Conservation (phyloP, 2,329 filamentous ascomycete genomes). For the Beauveria bassiana region DNA sequence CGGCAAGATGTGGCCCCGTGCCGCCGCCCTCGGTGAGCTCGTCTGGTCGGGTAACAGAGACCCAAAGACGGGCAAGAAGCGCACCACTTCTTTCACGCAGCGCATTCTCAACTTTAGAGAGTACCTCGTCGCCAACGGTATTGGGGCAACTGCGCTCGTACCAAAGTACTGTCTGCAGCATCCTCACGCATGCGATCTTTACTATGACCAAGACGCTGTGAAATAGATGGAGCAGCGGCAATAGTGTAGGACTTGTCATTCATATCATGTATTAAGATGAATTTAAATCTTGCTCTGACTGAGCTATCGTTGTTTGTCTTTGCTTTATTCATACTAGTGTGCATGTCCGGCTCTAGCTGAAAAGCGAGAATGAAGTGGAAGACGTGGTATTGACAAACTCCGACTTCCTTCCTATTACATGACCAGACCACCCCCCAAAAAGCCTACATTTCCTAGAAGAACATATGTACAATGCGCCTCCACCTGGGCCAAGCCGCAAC, state of each 20-base stretch:
- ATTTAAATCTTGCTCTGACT: not conserved
- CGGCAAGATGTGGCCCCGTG: conserved; percentile 47
- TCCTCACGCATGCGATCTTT: conserved; percentile 49
- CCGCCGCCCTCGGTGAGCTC: conserved; percentile 47
- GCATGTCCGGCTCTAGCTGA: not conserved
- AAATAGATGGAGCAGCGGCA: not conserved
- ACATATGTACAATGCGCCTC: conserved; percentile 31
- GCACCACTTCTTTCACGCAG: conserved; percentile 6
- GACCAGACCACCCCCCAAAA: not conserved
- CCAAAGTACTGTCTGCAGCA: conserved; percentile 52
- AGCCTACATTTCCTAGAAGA: conserved; percentile 22
- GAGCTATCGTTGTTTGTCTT: not conserved
- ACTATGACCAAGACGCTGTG: conserved; percentile 39
- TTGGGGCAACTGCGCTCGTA: conserved; percentile 37
- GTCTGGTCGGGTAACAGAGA: conserved; percentile 49
- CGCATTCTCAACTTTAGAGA: conserved; percentile 9
- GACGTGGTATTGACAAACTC: not conserved
- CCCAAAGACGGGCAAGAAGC: conserved; percentile 18
- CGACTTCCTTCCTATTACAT: not conserved
- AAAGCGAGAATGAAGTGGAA: too few relatives aligned
- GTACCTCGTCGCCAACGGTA: conserved; percentile 8
- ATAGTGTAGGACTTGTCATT: not conserved
- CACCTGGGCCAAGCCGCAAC: conserved; percentile 45
- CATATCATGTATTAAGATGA: not conserved
- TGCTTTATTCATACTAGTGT: not conserved